These are phyloP conservation scores for Silene conica DNA, from an alignment of 148 eudicot genomes.

Conservation along the genomic window DNA sequence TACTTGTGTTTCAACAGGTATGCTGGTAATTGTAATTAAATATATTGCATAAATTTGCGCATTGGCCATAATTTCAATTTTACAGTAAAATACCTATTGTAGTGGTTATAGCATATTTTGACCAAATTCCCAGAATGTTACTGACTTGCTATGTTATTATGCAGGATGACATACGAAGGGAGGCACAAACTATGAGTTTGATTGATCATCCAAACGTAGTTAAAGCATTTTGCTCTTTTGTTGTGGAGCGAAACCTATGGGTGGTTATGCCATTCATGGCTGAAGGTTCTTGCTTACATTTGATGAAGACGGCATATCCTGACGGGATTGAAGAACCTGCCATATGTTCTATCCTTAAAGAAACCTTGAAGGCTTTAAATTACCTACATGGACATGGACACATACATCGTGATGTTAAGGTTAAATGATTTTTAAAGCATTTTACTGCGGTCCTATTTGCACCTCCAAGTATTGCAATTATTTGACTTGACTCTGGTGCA, in stretches of 20 bases:
- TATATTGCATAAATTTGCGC: not conserved
- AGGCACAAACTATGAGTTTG: constrained; percentile 94
- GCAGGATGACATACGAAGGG: constrained; percentile 97
- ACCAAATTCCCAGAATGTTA: not conserved
- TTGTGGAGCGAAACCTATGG: constrained; percentile 84
- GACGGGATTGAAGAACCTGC: constrained; percentile 95
- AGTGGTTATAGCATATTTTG: not conserved
- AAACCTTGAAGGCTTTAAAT: constrained; percentile 89
- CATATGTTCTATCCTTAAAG: constrained; percentile 80
- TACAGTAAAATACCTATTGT: not conserved
- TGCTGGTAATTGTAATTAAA: not conserved
- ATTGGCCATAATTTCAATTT: not conserved
- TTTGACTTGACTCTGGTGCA: not conserved
- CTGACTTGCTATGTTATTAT: not conserved
- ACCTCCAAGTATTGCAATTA: not conserved
- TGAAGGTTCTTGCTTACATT: constrained; percentile 92
- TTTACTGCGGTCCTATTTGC: not conserved
- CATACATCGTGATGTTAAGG: constrained; percentile 98
- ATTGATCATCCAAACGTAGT: constrained; percentile 92
- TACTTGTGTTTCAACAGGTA: not conserved
- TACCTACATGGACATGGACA: constrained; percentile 95
- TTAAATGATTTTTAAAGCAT: constrained; percentile 12
- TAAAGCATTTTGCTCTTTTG: constrained; percentile 88
- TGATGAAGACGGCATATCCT: constrained; percentile 89
- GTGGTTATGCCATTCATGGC: constrained; percentile 99